Evolutionary conservation across 352 stramenopile genomes (phyloP).

Genomic region (Globisporangium echinulatum): DNA sequence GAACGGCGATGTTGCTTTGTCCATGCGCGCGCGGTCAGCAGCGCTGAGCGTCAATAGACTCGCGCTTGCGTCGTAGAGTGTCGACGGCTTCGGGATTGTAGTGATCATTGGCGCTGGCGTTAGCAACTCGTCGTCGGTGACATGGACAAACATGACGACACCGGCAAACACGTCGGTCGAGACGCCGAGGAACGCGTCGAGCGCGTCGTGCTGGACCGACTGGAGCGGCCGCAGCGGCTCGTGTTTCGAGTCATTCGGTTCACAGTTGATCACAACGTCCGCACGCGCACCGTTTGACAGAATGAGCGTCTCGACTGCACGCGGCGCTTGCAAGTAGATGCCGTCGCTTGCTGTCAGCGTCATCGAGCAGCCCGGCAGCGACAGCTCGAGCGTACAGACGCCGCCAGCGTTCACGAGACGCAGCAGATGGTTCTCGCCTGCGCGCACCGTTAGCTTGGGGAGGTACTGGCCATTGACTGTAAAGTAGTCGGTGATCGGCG

Average conservation of each 20-base stretch:
- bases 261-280: constrained; percentile 58
- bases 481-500: constrained; percentile 50
- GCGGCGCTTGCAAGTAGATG: constrained; percentile 39
- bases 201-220: constrained; percentile 29
- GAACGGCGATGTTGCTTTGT: constrained; percentile 23
- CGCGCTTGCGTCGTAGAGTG: constrained; percentile 33
- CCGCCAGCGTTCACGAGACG: constrained; percentile 58
- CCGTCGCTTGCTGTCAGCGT: constrained; percentile 48
- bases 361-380: constrained; percentile 55
- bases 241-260: constrained; percentile 15
- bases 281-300: constrained; percentile 51
- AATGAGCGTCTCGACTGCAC: constrained; percentile 33
- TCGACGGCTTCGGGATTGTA: constrained; percentile 23
- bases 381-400: constrained; percentile 44
- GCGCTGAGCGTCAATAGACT: constrained; percentile 31
- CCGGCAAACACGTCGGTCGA: constrained; percentile 55
- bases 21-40: constrained; percentile 25
- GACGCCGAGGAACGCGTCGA: constrained; percentile 44
- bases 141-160: constrained; percentile 53
- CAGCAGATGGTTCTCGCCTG: constrained; percentile 48
- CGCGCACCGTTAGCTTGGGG: constrained; percentile 46
- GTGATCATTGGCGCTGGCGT: constrained; percentile 13
- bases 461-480: constrained; percentile 67
- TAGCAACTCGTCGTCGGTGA: constrained; percentile 20
- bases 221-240: constrained; percentile 52